phyloP scores from a whole-genome alignment of 2,329 filamentous ascomycete genomes.

The Paecilomyces sp. region DNA sequence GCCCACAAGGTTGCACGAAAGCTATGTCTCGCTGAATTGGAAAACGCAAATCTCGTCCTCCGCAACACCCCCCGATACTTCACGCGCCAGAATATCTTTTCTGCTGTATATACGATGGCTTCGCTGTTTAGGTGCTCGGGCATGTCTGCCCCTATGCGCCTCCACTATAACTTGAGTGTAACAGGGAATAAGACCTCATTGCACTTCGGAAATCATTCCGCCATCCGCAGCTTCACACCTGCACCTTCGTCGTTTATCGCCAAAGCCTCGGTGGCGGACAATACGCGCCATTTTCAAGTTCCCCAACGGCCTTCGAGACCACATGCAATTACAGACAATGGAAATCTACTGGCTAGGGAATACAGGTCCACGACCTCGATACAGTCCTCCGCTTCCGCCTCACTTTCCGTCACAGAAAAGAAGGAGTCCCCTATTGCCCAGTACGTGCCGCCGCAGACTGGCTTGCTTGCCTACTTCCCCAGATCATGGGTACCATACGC shows the following conservation, averaged over 20 bases:
- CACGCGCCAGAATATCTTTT: neutral
- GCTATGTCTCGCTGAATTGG: neutral
- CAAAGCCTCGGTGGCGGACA: neutral
- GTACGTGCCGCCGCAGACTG: conserved; percentile 40
- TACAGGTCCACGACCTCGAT: neutral
- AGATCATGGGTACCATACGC: conserved; percentile 46
- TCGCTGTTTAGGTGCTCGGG: neutral
- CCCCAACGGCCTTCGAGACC: neutral
- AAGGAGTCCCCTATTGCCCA: conserved; percentile 9
- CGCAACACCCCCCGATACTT: neutral
- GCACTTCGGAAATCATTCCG: neutral
- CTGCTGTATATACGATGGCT: neutral
- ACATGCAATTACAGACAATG: neutral
- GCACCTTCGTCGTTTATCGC: neutral
- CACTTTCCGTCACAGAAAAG: conserved; percentile 1
- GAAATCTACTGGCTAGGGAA: neutral
- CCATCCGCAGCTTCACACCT: neutral
- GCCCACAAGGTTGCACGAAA: neutral
- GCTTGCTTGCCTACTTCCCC: conserved; percentile 41
- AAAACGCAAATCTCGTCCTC: neutral
- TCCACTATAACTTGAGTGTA: neutral
- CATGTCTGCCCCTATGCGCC: neutral
- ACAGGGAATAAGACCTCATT: neutral
- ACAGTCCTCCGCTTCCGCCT: neutral
- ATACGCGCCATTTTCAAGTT: neutral